These are phyloP conservation scores for Yamadazyma triangularis DNA, from an alignment of 1,139 yeast species.

Conservation along the genomic window DNA sequence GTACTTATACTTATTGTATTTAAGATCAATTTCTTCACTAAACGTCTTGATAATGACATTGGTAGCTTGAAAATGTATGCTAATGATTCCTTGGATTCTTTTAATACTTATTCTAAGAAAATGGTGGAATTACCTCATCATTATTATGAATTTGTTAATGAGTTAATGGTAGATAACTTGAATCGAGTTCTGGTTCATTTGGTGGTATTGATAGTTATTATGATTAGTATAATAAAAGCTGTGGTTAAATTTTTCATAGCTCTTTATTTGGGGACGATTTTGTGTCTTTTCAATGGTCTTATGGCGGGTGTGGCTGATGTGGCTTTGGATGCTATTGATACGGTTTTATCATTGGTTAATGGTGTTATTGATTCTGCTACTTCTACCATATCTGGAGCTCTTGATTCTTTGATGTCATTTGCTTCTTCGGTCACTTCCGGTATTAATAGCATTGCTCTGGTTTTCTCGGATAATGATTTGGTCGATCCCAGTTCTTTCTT, in stretches of 20 bases:
- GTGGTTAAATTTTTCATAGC: conserved; percentile 64
- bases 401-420: conserved; percentile 7
- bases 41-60: conserved; percentile 37
- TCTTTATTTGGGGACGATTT: conserved; percentile 76
- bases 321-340: conserved; percentile 63
- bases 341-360: conserved; percentile 56
- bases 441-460: conserved; percentile 22
- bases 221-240: conserved; percentile 55
- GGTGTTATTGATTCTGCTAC: conserved; percentile 18
- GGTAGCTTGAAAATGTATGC: conserved; percentile 28
- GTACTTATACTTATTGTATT: conserved; percentile 40
- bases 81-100: conserved; percentile 6
- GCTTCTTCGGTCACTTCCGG: conserved; percentile 7
- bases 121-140: conserved; percentile 18
- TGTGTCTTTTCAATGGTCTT: conserved; percentile 73
- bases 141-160: conserved; percentile 50
- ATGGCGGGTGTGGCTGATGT: conserved; percentile 68
- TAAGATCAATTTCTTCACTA: conserved; percentile 47
- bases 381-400: conserved; percentile 5
- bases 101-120: conserved; percentile 10
- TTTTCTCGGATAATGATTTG: conserved; percentile 49
- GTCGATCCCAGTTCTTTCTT: conserved; percentile 26
- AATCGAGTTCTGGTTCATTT: conserved; percentile 42
- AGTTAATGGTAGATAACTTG: conserved; percentile 42
- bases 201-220: conserved; percentile 25